Base-by-base conservation (phyloP, 2,329 filamentous ascomycete species). In the Ophiosphaerella korrae region DNA sequence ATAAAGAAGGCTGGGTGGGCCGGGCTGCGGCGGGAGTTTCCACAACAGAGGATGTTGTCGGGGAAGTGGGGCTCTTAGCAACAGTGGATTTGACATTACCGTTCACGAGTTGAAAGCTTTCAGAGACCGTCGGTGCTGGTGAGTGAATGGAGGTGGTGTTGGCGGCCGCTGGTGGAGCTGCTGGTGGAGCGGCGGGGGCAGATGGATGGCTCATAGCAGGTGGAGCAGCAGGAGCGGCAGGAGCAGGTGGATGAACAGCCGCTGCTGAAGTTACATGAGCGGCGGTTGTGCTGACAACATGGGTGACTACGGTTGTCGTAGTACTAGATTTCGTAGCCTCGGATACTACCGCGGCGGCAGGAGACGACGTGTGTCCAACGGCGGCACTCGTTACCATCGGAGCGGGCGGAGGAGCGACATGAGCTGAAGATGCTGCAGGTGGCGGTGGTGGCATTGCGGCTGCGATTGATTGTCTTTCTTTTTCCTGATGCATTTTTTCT, bases 51-150 rank as follows among this genome's bases (percentile, higher is more conserved):
- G 32, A 14, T 31, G 23, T 11, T 2, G 32, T 21, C 12, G 23
- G 23, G 23, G 42, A 33, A 11, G 33, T 31, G 5, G 42, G 18
- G n/a, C 34, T 31, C 8, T 12, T 13, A 16, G 23, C 21, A 8
- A 13, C 21, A 1, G 43, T 48, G 5, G 38, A 11, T 21, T 37
- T 36, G 8, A 31, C 32, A 4, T 42, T 14, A 26, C 38, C 45
- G 11, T 37, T 32, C 12, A 42, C 32, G n/a, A 42, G 45, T 12
- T 35, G 39, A 11, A 48, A 48, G 45, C 45, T 48, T 33, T 48
- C 45, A 12, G 45, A 42, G 8, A 42, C 45, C 2, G 13, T 33
- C 5, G 42, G 42, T 2, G 38, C 39, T n/a, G 45, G 38, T 7
- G 39, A 9, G 16, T 36, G 43, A 24, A 39, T 33, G 16, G 32